Conservation (phyloP, 495 filamentous ascomycete species). For the Aspergillus affinis region DNA sequence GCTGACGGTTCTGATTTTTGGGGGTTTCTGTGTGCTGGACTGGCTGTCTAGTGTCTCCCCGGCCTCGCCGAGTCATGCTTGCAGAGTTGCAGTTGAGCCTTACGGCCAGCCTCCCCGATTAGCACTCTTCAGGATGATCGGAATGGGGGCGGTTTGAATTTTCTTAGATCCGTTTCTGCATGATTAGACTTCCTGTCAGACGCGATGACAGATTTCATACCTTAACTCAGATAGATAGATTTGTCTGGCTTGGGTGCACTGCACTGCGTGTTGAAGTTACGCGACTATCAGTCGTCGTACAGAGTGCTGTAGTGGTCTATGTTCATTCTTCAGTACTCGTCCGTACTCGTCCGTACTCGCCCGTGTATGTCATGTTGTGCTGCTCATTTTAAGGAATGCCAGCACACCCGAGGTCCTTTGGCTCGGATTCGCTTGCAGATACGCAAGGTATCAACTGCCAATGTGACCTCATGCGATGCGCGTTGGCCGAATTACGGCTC, state of each 20-base stretch:
- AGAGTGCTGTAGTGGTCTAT: neutral
- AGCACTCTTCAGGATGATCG: neutral
- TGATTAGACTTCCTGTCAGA: neutral
- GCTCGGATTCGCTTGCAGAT: neutral
- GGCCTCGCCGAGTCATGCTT: neutral
- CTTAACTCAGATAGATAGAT: neutral
- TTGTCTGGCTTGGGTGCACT: neutral
- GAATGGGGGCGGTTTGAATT: neutral
- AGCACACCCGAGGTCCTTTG: neutral
- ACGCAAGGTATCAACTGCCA: neutral
- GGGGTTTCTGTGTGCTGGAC: neutral
- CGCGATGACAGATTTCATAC: neutral
- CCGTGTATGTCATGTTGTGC: neutral
- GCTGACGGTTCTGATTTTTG: conserved; percentile 9
- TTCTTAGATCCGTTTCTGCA: neutral
- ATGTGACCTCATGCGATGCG: neutral
- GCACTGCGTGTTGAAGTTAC: neutral
- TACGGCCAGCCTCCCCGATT: neutral
- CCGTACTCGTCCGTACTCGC: no score
- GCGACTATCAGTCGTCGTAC: neutral
- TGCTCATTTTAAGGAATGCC: neutral
- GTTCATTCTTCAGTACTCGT: neutral
- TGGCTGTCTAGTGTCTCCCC: neutral
- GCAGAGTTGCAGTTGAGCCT: neutral
- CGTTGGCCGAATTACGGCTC: neutral